phyloP scores from a whole-genome alignment of 2,329 filamentous ascomycete genomes.

The Apiospora kogelbergensis region DNA sequence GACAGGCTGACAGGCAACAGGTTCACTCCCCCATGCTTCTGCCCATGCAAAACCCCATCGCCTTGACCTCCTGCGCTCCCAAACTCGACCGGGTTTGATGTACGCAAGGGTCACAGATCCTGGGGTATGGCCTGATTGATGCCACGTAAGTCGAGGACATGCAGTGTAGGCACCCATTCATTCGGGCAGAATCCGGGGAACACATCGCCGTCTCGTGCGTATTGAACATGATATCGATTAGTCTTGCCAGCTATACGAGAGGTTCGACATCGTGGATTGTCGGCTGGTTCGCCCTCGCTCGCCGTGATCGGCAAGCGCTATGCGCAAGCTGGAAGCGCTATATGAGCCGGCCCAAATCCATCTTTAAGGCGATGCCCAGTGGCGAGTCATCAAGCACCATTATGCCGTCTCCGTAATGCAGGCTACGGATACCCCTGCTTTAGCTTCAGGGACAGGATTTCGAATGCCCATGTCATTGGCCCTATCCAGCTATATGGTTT shows the following conservation, averaged over 20 bases:
- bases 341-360: neutral
- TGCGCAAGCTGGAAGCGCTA: neutral
- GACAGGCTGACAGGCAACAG: neutral
- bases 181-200: too few relatives aligned
- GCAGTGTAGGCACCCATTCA: neutral
- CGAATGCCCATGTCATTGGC: neutral
- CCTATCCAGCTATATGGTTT: neutral
- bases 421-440: neutral
- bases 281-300: too few relatives aligned
- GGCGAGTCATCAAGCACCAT: neutral
- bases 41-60: too few relatives aligned
- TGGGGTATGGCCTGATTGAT: neutral
- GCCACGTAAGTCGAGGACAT: neutral
- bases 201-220: neutral
- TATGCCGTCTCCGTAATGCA: neutral
- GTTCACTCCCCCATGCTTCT: neutral
- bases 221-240: neutral
- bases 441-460: neutral
- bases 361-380: neutral
- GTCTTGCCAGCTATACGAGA: neutral
- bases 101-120: neutral
- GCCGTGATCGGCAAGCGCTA: neutral
- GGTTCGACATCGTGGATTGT: neutral
- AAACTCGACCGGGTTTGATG: neutral
- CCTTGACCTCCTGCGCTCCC: neutral